Evolutionary conservation across 2,329 filamentous ascomycete genomes (phyloP).

Genomic region (Fusarium algeriense): DNA sequence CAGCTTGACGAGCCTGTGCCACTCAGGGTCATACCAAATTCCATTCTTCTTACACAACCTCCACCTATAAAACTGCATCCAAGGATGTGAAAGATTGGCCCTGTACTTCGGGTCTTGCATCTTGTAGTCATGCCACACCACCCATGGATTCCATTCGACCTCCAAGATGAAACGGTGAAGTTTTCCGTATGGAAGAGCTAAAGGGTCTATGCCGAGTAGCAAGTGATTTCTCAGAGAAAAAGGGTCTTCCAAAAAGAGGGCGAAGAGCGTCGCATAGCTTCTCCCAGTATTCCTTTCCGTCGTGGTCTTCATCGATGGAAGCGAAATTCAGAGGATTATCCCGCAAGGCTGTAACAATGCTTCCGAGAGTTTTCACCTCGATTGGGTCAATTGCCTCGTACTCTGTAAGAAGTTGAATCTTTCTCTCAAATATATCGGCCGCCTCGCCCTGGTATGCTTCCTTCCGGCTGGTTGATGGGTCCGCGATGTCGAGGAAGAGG

Average conservation of each 20-base stretch:
- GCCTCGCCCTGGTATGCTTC: not conserved
- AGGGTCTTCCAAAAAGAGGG: not conserved
- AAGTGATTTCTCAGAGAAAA: not conserved
- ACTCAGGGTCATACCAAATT: not conserved
- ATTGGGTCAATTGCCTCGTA: not conserved
- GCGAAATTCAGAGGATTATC: not conserved
- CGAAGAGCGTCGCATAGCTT: not conserved
- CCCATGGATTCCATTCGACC: not conserved
- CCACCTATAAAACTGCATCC: rapidly evolving
- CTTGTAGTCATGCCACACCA: not conserved
- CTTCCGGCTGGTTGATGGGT: rapidly evolving
- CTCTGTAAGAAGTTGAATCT: not conserved
- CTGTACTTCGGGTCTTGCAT: not conserved
- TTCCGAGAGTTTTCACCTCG: not conserved
- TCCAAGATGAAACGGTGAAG: not conserved
- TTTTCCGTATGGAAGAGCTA: not conserved
- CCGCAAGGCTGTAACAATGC: not conserved
- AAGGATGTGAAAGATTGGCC: not conserved
- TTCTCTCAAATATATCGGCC: not conserved
- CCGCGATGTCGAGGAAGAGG: not conserved
- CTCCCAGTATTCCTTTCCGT: not conserved
- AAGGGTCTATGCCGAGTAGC: not conserved
- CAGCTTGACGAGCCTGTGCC: not conserved
- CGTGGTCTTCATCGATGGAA: rapidly evolving
- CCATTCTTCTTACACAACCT: rapidly evolving